These are phyloP conservation scores for Vicia sativa DNA, from an alignment of 306 rosid genomes.

Conservation along the genomic window DNA sequence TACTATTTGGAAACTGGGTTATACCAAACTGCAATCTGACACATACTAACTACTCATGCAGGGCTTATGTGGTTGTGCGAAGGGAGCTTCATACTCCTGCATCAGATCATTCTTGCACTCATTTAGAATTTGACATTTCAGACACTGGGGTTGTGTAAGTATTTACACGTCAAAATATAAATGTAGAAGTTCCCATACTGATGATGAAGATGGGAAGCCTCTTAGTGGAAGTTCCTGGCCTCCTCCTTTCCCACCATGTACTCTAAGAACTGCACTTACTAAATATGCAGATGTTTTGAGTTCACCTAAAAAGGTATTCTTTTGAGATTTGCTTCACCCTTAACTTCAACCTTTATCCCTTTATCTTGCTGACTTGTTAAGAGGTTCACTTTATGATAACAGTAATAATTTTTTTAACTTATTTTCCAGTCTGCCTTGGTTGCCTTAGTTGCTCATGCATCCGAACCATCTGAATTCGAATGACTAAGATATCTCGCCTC, in stretches of 20 bases:
- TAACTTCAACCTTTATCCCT: conserved; percentile 2
- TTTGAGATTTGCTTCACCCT: conserved; percentile 30
- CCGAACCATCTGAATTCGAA: conserved; percentile 85
- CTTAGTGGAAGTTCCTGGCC: conserved; percentile 75
- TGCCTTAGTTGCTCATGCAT: conserved; percentile 89
- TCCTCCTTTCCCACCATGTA: conserved; percentile 83
- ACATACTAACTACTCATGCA: conserved; percentile 48
- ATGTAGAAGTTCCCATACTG: too few relatives aligned
- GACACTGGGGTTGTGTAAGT: too few relatives aligned
- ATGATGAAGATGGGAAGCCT: conserved; percentile 81
- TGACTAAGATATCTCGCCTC: conserved; percentile 89
- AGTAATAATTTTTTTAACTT: conserved; percentile 21
- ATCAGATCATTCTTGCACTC: conserved; percentile 95
- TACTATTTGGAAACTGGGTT: conserved; percentile 21
- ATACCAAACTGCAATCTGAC: conserved; percentile 39
- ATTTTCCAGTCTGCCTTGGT: conserved; percentile 73
- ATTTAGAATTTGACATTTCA: too few relatives aligned
- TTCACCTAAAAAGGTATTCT: conserved; percentile 88
- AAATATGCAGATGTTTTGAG: conserved; percentile 83
- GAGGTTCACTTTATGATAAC: conserved; percentile 18
- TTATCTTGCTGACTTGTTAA: conserved; percentile 13
- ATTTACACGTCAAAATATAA: conserved; percentile 74
- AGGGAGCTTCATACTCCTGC: conserved; percentile 82
- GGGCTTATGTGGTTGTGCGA: conserved; percentile 88
- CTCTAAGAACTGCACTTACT: conserved; percentile 70